Evolutionary conservation across 805 yeast species (phyloP).

Genomic region (Saccharomycopsis sp.): DNA sequence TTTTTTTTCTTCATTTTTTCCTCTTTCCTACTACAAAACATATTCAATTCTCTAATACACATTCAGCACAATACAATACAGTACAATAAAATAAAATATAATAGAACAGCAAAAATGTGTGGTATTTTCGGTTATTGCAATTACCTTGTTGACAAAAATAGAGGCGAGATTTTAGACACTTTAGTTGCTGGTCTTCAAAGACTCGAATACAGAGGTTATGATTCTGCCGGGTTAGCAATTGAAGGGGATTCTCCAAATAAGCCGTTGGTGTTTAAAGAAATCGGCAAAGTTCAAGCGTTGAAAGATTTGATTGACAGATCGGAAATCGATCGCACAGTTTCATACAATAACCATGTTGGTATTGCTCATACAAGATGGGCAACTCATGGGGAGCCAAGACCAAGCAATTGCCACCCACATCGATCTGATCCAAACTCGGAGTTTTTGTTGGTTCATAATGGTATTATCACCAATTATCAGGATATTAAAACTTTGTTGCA

Average conservation of each 20-base stretch:
- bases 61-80: too few relatives aligned
- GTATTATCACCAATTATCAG: constrained; percentile 93
- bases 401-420: constrained; percentile 91
- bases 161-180: constrained; percentile 89
- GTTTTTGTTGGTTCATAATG: constrained; percentile 93
- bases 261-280: constrained; percentile 70
- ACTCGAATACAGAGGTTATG: constrained; percentile 96
- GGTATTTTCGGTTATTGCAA: constrained; percentile 98
- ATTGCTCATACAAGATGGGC: constrained; percentile 99
- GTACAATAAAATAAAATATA: too few relatives aligned
- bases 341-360: constrained; percentile 82
- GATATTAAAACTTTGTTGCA: constrained; percentile 78
- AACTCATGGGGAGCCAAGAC: constrained; percentile 92
- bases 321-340: constrained; percentile 50
- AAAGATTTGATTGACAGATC: constrained; percentile 33
- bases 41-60: too few relatives aligned
- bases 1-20: too few relatives aligned
- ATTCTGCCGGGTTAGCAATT: constrained; percentile 92
- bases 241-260: constrained; percentile 79
- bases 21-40: too few relatives aligned
- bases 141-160: constrained; percentile 81
- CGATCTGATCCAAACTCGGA: constrained; percentile 77
- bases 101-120: too few relatives aligned
- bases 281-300: constrained; percentile 85
- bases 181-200: constrained; percentile 81